Evolutionary conservation across 169 alveolate genomes (phyloP).

Genomic region (Eimeria zaria): DNA sequence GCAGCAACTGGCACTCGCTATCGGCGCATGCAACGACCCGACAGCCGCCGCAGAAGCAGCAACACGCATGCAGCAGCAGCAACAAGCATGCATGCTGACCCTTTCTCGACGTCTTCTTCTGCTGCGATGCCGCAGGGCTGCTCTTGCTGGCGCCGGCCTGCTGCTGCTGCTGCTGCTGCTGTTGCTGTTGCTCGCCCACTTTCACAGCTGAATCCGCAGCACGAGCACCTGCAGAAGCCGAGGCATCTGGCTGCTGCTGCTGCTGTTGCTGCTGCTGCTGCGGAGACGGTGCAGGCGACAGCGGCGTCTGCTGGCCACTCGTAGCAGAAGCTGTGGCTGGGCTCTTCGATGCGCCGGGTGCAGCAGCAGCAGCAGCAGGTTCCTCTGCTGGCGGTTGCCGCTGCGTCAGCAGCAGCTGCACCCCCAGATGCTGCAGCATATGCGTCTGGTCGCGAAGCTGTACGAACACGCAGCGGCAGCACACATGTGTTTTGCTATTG

Average conservation of each 20-base stretch:
- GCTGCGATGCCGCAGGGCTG: not conserved
- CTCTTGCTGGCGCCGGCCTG: constrained; percentile 25
- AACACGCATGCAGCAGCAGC: not conserved
- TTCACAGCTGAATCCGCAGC: not conserved
- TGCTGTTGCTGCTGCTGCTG: constrained; percentile 53
- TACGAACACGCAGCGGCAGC: not conserved
- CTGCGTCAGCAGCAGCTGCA: constrained; percentile 44
- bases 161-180: constrained; percentile 21
- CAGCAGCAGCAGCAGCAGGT: constrained; percentile 41
- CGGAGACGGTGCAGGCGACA: not conserved
- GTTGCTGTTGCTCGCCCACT: not conserved
- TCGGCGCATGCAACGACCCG: not conserved
- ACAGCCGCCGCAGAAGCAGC: too few species aligned
- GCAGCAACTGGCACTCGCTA: not conserved
- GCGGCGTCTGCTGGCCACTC: not conserved
- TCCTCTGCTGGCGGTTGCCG: constrained; percentile 17
- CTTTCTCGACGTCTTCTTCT: constrained; percentile 22
- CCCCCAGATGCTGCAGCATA: constrained; percentile 56
- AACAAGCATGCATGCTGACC: not conserved
- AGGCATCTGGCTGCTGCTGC: constrained; percentile 1
- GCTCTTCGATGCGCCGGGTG: not conserved
- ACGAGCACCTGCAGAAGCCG: not conserved
- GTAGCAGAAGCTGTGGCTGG: not conserved
- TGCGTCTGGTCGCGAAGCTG: constrained; percentile 42
- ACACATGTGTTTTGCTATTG: not conserved